Evolutionary conservation across 1,284 basidiomycete species (phyloP).

Genomic region (Microbotryum scabiosae): DNA sequence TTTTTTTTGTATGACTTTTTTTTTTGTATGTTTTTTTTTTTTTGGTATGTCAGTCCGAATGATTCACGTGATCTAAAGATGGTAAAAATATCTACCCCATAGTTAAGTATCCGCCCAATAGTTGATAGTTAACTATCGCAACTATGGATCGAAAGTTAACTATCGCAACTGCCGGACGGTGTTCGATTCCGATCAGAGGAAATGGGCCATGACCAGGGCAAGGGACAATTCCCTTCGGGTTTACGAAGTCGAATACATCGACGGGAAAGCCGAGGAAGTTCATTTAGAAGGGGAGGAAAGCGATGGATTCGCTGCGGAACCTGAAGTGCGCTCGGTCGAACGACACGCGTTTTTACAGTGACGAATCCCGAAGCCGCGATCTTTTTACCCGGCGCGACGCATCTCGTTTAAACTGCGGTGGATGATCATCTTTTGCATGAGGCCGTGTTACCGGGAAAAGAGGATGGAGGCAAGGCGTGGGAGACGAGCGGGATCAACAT

Average conservation of each 20-base stretch:
- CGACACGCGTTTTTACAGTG: constrained; percentile 2
- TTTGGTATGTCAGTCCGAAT: no score
- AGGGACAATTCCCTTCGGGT: constrained; percentile 30
- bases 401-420: constrained; percentile 25
- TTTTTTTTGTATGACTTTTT: no score
- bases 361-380: constrained; percentile 31
- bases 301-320: constrained; percentile 13
- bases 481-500: constrained; percentile 22
- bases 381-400: constrained; percentile 26
- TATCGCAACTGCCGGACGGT: not conserved
- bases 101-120: no score
- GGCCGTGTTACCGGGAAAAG: constrained; percentile 11
- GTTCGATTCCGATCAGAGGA: not conserved
- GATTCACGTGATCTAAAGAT: no score
- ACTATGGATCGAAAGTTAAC: no score
- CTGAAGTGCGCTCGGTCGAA: constrained; percentile 1
- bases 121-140: no score
- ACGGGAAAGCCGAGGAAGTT: not conserved
- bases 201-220: constrained; percentile 25
- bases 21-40: no score
- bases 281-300: constrained; percentile 17
- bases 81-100: no score
- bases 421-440: constrained; percentile 35
- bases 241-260: constrained; percentile 5
- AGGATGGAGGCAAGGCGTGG: not conserved